phyloP scores from a whole-genome alignment of 257 asterid species.

The Thymus quinquecostatus region DNA sequence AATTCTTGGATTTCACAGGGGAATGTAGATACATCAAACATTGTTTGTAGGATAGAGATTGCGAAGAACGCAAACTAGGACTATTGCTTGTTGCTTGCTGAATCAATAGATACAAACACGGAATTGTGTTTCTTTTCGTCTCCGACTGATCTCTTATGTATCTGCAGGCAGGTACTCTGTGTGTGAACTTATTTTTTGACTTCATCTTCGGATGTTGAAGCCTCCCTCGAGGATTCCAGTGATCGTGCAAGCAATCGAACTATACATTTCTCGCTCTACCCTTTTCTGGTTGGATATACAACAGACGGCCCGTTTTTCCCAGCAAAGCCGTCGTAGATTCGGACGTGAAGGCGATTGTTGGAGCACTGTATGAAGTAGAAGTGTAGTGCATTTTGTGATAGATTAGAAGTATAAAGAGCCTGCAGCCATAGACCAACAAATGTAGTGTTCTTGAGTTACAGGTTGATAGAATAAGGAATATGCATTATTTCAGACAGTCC shows the following conservation, averaged over 20 bases:
- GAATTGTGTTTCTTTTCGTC: background rate
- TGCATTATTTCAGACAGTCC: background rate
- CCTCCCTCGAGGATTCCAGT: background rate
- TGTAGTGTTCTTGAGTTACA: slow-evolving; percentile 11
- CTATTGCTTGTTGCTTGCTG: background rate
- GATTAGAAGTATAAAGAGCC: slow-evolving; percentile 3
- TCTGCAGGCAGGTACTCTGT: no score
- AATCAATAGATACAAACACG: background rate
- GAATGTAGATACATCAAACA: background rate
- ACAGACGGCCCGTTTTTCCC: background rate
- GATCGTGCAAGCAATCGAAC: slow-evolving; percentile 23
- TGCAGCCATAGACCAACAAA: slow-evolving; percentile 16
- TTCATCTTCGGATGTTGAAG: background rate
- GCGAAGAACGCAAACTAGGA: background rate
- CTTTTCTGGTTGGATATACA: slow-evolving; percentile 15
- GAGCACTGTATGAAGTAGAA: slow-evolving; percentile 25
- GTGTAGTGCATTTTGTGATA: slow-evolving; percentile 21
- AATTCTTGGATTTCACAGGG: background rate
- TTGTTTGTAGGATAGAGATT: background rate
- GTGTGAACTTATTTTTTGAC: background rate
- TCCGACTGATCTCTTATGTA: background rate
- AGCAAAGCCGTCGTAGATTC: slow-evolving; percentile 4
- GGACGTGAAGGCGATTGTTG: slow-evolving; percentile 14
- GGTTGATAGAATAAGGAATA: slow-evolving; percentile 24
- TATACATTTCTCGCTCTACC: background rate